Evolutionary conservation across 257 asterid genomes (phyloP), one percentile per base, ranked within the genome.

Genomic region (Penstemon davidsonii): DNA sequence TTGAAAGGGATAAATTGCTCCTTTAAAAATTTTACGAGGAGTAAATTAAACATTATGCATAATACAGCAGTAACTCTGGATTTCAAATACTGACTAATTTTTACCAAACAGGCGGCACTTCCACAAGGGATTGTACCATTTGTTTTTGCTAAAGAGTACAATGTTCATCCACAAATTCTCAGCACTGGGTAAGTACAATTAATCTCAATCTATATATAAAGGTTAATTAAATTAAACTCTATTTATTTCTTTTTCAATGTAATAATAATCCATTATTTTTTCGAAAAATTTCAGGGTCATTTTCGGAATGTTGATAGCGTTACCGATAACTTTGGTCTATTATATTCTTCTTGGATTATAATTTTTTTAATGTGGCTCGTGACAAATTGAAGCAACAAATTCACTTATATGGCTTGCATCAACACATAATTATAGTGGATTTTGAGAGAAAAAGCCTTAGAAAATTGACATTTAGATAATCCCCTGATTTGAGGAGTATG

Each of bases 51-150:
- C 15, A 49, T 0, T 49, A 3, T 49, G 15, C 54, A 49, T 12
- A 12, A 10, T 10, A 15, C n/a, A 49, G 54, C 0, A 11, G 53
- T 47, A 2, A 19, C 36, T 39, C 33, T 59, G 40, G 15, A 25
- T 45, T 47, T 47, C 53, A 47, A 15, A 40, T 40, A 37, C 46
- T 7, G 38, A 3, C 55, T 7, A 41, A 60, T 58, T 67, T 70
- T 67, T 61, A 19, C 70, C 13, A 3, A 25, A 45, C 65, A 92
- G 98, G 97, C 98, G 7, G 98, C 98, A 55, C 96, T 92, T 70
- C 98, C 98, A 60, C 97, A 92, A 84, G 98, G 97, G 75, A 92
- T 92, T 67, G 98, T 92, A 63, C 98, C 98, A 4, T 92, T 92
- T 71, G 98, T 92, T 75, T 92, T 92, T 71, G 91, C 98, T 4